phyloP scores from a whole-genome alignment of 306 rosid genomes.

The Gillenia trifoliata region DNA sequence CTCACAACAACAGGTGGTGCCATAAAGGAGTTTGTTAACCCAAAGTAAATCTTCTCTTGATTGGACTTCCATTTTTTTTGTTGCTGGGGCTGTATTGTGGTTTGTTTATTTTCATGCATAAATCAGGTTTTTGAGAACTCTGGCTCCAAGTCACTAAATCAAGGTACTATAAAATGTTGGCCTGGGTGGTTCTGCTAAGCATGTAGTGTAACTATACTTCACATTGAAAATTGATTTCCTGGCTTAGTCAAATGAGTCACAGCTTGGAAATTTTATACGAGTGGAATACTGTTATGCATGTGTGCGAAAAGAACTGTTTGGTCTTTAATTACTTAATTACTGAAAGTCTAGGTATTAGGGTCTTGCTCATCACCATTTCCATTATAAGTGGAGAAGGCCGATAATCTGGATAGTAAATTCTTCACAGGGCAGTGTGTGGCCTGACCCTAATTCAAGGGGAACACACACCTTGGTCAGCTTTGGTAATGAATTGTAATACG shows the following conservation, averaged over 20 bases:
- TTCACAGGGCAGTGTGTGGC: background rate
- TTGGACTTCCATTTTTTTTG: background rate
- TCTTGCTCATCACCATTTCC: background rate
- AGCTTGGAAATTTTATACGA: background rate
- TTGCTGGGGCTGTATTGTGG: background rate
- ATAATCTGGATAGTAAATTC: background rate
- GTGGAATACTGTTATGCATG: too few relatives aligned
- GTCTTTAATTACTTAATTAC: background rate
- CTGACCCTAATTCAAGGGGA: background rate
- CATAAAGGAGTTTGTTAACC: conserved; percentile 90
- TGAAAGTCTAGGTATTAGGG: background rate
- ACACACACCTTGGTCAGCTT: background rate
- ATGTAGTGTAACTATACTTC: background rate
- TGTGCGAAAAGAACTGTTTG: background rate
- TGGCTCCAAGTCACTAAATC: background rate
- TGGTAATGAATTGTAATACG: background rate
- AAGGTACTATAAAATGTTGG: background rate
- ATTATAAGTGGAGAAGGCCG: background rate
- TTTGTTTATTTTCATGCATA: background rate
- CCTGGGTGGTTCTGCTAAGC: background rate
- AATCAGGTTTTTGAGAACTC: background rate
- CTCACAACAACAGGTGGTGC: conserved; percentile 84
- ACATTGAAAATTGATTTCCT: background rate
- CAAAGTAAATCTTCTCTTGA: conserved; percentile 63
- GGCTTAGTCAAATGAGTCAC: background rate